phyloP scores from a whole-genome alignment of 176 grass and related monocot genomes.

The Tillandsia fasciculata region DNA sequence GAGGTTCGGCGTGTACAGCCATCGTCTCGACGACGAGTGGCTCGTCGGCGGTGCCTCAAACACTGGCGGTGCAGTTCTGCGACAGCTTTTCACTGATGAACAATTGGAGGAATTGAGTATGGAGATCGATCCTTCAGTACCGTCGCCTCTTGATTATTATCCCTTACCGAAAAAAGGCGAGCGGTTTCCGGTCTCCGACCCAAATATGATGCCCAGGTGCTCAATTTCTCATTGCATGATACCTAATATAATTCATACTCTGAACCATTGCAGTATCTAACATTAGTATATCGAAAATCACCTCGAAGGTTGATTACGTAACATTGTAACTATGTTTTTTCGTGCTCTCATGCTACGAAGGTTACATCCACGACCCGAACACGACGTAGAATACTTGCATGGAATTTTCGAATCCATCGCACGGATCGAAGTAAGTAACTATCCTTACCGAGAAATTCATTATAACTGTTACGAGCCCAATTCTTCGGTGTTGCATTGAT shows the following conservation, averaged over 20 bases:
- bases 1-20: slow-evolving; percentile 74
- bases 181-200: slow-evolving; percentile 63
- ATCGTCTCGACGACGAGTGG: slow-evolving; percentile 59
- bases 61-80: slow-evolving; percentile 50
- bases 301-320: too few species aligned
- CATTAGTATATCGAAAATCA: not conserved
- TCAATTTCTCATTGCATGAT: not conserved
- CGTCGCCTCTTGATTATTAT: slow-evolving; percentile 56
- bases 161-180: slow-evolving; percentile 53
- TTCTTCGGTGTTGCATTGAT: not conserved
- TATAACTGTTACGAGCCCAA: not conserved
- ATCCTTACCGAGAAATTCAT: not conserved
- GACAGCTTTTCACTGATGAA: slow-evolving; percentile 55
- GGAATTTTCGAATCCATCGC: slow-evolving; percentile 68
- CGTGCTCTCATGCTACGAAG: slow-evolving; percentile 14
- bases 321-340: not conserved
- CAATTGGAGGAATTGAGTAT: slow-evolving; percentile 35
- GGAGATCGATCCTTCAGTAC: slow-evolving; percentile 33
- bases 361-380: slow-evolving; percentile 46
- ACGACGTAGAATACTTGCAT: slow-evolving; percentile 40
- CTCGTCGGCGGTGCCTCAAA: slow-evolving; percentile 82
- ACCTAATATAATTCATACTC: not conserved
- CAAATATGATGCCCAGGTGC: slow-evolving; percentile 55
- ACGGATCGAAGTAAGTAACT: slow-evolving; percentile 41
- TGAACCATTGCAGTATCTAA: not conserved